phyloP scores from a whole-genome alignment of 2,329 filamentous ascomycete species.

The Colletotrichum liriopes region DNA sequence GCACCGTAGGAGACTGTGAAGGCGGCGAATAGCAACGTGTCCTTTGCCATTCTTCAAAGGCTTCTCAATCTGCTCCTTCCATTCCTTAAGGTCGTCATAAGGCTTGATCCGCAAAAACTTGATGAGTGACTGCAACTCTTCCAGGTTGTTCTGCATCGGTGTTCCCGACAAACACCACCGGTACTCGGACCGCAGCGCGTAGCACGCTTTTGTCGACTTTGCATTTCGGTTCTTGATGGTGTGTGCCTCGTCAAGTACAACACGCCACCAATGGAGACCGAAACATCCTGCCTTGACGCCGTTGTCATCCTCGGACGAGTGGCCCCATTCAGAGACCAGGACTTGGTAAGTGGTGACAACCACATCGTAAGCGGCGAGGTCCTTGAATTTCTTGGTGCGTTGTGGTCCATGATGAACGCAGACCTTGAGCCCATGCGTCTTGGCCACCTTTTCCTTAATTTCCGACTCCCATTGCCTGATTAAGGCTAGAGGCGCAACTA shows the following conservation, averaged over 20 bases:
- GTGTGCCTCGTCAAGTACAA: constrained; percentile 96
- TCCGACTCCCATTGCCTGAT: constrained; percentile 99
- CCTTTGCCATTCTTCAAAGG: constrained; percentile 94
- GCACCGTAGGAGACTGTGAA: constrained; percentile 88
- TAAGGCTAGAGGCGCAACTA: constrained; percentile 92
- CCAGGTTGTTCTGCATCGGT: constrained; percentile 98
- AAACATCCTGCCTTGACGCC: constrained; percentile 86
- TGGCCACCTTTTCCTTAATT: constrained; percentile 85
- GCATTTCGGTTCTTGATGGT: constrained; percentile 99
- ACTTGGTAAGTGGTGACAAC: constrained; percentile 98
- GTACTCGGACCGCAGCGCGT: constrained; percentile 86
- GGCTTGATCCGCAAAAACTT: constrained; percentile 93
- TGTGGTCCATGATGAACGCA: constrained; percentile 92
- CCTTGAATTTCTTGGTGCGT: constrained; percentile 83
- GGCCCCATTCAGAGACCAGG: constrained; percentile 89
- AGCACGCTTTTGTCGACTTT: constrained; percentile 94
- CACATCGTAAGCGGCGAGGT: constrained; percentile 89
- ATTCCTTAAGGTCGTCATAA: constrained; percentile 87
- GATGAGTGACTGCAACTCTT: constrained; percentile 94
- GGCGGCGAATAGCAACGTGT: constrained; percentile 87
- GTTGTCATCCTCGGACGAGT: constrained; percentile 73
- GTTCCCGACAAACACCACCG: constrained; percentile 97
- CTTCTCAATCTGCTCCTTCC: constrained; percentile 91
- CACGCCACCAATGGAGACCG: constrained; percentile 92
- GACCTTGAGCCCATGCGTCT: constrained; percentile 81